Conservation (phyloP, 371 early-diverging fungal genomes). For the Rhizopus arrhizus region DNA sequence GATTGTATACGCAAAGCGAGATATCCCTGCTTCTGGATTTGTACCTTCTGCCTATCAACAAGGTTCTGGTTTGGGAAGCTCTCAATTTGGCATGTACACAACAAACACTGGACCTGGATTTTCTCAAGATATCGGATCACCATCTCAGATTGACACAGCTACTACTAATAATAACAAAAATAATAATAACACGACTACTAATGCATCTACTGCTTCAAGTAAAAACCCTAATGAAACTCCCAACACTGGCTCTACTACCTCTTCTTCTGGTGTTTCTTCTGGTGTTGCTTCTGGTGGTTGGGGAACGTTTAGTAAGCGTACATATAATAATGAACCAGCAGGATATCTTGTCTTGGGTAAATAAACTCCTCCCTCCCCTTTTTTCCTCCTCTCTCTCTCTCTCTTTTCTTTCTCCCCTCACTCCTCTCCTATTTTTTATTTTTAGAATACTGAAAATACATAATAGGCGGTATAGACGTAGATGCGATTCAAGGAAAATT, state of each 20-base stretch:
- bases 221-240: neutral
- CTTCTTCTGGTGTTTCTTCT: constrained; percentile 10
- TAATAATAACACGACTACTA: neutral
- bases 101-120: constrained; percentile 27
- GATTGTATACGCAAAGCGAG: constrained; percentile 32
- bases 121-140: constrained; percentile 20
- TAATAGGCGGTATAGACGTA: constrained; percentile 47
- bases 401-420: constrained; percentile 3
- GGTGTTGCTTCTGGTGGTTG: constrained; percentile 30
- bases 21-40: constrained; percentile 38
- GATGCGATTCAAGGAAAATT: constrained; percentile 44
- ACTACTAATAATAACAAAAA: no score
- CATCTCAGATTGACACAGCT: neutral
- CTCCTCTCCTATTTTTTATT: neutral
- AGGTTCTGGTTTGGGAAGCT: constrained; percentile 35
- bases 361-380: neutral
- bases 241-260: constrained; percentile 3
- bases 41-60: constrained; percentile 47
- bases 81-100: constrained; percentile 53
- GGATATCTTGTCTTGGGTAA: constrained; percentile 52
- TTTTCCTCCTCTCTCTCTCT: constrained; percentile 5
- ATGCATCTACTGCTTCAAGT: neutral
- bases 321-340: constrained; percentile 31
- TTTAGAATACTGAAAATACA: constrained; percentile 2
- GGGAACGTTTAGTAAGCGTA: constrained; percentile 36